phyloP scores from a whole-genome alignment of 352 stramenopile species.

The Pythium folliculosum region DNA sequence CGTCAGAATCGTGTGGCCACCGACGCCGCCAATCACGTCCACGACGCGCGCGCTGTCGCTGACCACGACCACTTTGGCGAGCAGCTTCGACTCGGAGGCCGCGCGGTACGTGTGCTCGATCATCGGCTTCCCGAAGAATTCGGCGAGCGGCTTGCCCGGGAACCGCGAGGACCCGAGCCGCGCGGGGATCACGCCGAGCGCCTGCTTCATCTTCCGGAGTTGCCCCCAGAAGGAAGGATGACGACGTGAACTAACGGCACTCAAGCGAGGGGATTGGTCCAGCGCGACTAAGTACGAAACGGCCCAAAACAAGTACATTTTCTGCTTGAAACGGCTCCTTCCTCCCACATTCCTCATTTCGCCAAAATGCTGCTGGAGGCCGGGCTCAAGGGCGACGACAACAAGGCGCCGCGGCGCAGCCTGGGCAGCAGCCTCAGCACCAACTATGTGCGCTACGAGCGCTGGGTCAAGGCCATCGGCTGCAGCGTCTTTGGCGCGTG shows the following conservation, averaged over 20 bases:
- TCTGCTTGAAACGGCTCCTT: constrained; percentile 11
- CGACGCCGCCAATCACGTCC: constrained; percentile 43
- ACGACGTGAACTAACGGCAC: constrained; percentile 3
- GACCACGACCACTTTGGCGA: constrained; percentile 77
- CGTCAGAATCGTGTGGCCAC: constrained; percentile 61
- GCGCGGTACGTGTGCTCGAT: constrained; percentile 84
- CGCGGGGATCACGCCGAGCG: constrained; percentile 78
- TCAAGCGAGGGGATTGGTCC: neutral
- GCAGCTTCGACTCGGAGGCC: constrained; percentile 42
- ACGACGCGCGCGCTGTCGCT: constrained; percentile 73
- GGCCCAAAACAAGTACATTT: constrained; percentile 12
- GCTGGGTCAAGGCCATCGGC: constrained; percentile 61
- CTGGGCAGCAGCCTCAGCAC: constrained; percentile 26
- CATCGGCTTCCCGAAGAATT: constrained; percentile 83
- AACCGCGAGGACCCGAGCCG: constrained; percentile 76
- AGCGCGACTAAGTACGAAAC: constrained; percentile 1
- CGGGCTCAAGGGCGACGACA: constrained; percentile 54
- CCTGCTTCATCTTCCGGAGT: constrained; percentile 42
- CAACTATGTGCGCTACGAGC: constrained; percentile 49
- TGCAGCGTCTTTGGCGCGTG: constrained; percentile 55
- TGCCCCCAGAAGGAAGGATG: neutral
- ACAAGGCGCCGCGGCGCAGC: constrained; percentile 40
- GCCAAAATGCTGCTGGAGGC: constrained; percentile 58
- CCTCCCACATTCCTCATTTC: neutral
- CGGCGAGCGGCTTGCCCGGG: constrained; percentile 70